A percentile compares a stretch with the other conserved stretches of the same genome.
These are phyloP conservation scores for Colletotrichum sp. DNA, from an alignment of 2,329 filamentous ascomycete genomes.

Conservation along the genomic window DNA sequence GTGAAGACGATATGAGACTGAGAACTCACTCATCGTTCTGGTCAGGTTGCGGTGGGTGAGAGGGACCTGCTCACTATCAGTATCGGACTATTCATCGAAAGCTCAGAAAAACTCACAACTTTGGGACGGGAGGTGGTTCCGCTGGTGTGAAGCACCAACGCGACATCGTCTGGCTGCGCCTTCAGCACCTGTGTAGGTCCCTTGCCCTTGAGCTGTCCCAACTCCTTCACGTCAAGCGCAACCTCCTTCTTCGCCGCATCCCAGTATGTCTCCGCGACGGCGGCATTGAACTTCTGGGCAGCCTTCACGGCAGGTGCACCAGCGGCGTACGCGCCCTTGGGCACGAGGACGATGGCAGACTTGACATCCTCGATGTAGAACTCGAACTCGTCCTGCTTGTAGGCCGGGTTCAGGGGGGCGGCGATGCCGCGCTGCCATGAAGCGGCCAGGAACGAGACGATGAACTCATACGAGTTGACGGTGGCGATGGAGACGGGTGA, in stretches of 20 bases:
- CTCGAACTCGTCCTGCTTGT: slow-evolving; percentile 90
- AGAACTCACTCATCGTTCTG: slow-evolving; percentile 72
- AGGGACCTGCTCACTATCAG: slow-evolving; percentile 59
- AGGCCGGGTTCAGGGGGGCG: slow-evolving; percentile 85
- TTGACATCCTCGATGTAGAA: slow-evolving; percentile 91
- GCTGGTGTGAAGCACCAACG: slow-evolving; percentile 80
- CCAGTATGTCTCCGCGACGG: slow-evolving; percentile 88
- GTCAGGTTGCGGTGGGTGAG: slow-evolving; percentile 83
- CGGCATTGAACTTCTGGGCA: slow-evolving; percentile 78
- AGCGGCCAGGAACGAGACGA: slow-evolving; percentile 84
- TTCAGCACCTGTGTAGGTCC: slow-evolving; percentile 41
- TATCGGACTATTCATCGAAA: not conserved
- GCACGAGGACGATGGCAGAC: slow-evolving; percentile 79
- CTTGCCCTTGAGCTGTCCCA: slow-evolving; percentile 65
- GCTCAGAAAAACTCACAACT: slow-evolving; percentile 58
- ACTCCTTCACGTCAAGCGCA: slow-evolving; percentile 78
- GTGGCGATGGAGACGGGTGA: slow-evolving; percentile 83
- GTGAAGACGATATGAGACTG: not conserved
- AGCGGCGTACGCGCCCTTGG: slow-evolving; percentile 69
- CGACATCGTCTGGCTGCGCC: slow-evolving; percentile 77
- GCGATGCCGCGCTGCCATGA: slow-evolving; percentile 86
- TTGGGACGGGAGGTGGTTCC: slow-evolving; percentile 87
- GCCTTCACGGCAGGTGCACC: slow-evolving; percentile 76
- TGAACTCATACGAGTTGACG: slow-evolving; percentile 86
- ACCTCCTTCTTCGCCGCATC: slow-evolving; percentile 69